Evolutionary conservation across 805 yeast genomes (phyloP).

Genomic region (Myxozyma neotropica): DNA sequence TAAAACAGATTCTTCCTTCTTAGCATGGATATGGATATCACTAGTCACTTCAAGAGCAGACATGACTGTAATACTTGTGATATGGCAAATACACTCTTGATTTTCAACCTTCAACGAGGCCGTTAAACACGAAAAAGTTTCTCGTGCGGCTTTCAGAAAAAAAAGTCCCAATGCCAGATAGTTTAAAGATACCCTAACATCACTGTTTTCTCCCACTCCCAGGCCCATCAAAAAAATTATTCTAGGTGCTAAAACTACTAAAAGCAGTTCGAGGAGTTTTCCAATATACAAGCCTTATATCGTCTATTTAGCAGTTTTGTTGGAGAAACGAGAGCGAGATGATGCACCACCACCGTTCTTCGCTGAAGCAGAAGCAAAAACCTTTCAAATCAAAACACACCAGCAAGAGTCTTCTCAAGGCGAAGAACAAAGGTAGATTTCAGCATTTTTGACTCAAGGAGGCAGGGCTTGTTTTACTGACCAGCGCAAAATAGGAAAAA

Average conservation of each 20-base stretch:
- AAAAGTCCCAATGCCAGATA: slow-evolving; percentile 1
- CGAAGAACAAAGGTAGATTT: slow-evolving; percentile 51
- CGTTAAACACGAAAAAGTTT: neutral
- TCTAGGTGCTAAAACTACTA: neutral
- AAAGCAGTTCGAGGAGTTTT: neutral
- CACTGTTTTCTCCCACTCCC: slow-evolving; percentile 5
- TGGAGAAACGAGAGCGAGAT: neutral
- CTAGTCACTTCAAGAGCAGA: slow-evolving; percentile 7
- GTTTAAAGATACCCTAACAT: slow-evolving; percentile 4
- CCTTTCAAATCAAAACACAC: slow-evolving; percentile 91
- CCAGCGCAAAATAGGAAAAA: slow-evolving; percentile 78
- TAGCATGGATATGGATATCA: neutral
- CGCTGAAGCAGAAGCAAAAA: slow-evolving; percentile 82
- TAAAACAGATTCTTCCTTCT: neutral
- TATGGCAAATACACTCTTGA: neutral
- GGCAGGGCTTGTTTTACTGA: no score
- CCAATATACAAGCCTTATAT: no score
- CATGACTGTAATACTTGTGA: neutral
- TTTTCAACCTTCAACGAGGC: neutral
- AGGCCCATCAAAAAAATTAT: slow-evolving; percentile 1
- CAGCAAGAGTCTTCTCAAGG: slow-evolving; percentile 82
- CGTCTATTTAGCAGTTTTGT: no score
- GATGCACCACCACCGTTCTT: slow-evolving; percentile 74
- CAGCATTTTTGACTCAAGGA: neutral
- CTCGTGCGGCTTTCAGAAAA: slow-evolving; percentile 5